phyloP scores from a whole-genome alignment of 441 rosid species.

The Brassica balearica region DNA sequence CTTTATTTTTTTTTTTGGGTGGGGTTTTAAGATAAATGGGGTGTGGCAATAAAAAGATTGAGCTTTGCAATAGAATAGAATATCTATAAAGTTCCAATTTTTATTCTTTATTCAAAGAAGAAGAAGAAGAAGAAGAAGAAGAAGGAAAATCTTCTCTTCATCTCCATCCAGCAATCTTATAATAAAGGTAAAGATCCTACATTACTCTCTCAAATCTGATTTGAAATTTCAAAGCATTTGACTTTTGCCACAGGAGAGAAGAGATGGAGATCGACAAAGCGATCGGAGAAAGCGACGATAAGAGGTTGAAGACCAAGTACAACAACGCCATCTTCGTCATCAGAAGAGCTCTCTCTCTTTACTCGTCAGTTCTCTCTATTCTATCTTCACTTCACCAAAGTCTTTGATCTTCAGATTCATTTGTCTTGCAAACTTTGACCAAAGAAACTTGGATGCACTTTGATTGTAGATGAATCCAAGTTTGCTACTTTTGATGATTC shows the following conservation, averaged over 20 bases:
- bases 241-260: constrained; percentile 30
- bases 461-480: background rate
- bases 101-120: background rate
- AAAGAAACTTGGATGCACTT: background rate
- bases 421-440: background rate
- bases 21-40: constrained; percentile 38
- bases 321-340: constrained; percentile 91
- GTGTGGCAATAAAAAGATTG: constrained; percentile 41
- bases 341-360: constrained; percentile 85
- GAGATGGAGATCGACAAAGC: constrained; percentile 95
- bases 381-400: constrained; percentile 20
- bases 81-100: constrained; percentile 7
- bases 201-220: background rate
- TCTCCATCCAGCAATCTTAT: constrained; percentile 23
- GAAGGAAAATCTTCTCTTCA: constrained; percentile 1
- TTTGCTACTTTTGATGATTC: constrained; percentile 7
- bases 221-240: constrained; percentile 26
- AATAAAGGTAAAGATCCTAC: constrained; percentile 21
- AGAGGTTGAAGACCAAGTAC: constrained; percentile 92
- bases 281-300: constrained; percentile 80
- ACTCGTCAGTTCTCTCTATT: constrained; percentile 69
- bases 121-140: constrained; percentile 13
- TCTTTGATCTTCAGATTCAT: constrained; percentile 39
- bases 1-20: background rate
- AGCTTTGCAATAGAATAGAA: constrained; percentile 10